Conservation (phyloP, 306 rosid species). For the Styphnolobium japonicum region DNA sequence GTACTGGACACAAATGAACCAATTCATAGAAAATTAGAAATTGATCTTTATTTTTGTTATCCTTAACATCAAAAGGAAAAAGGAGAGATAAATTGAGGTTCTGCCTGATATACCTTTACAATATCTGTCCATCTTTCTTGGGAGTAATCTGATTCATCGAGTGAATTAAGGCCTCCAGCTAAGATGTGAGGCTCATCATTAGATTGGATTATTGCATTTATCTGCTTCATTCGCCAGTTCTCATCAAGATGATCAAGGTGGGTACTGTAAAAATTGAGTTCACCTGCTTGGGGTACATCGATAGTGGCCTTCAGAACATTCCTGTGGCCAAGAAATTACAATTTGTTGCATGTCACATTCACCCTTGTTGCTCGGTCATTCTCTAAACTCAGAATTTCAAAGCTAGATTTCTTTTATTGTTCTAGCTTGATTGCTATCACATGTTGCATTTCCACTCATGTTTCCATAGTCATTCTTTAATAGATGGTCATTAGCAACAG, state of each 20-base stretch:
- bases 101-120: constrained; percentile 53
- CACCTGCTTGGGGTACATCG: constrained; percentile 84
- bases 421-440: constrained; percentile 8
- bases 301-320: constrained; percentile 90
- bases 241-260: constrained; percentile 97
- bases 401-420: neutral
- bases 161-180: constrained; percentile 87
- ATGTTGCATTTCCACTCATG: constrained; percentile 21
- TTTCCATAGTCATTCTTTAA: constrained; percentile 7
- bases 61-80: constrained; percentile 22
- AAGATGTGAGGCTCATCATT: constrained; percentile 75
- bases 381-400: constrained; percentile 20
- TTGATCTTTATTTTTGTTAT: neutral
- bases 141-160: constrained; percentile 85
- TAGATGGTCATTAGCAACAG: constrained; percentile 10
- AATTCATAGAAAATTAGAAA: neutral
- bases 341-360: constrained; percentile 22
- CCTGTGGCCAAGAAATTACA: constrained; percentile 43
- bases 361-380: constrained; percentile 24
- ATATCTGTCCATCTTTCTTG: constrained; percentile 96
- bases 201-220: constrained; percentile 79
- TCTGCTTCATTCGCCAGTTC: constrained; percentile 95
- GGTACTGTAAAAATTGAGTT: constrained; percentile 78
- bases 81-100: constrained; percentile 10
- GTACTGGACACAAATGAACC: constrained; percentile 48